Conservation (phyloP, 148 eudicot species). For the Rhododendron ferrugineum region DNA sequence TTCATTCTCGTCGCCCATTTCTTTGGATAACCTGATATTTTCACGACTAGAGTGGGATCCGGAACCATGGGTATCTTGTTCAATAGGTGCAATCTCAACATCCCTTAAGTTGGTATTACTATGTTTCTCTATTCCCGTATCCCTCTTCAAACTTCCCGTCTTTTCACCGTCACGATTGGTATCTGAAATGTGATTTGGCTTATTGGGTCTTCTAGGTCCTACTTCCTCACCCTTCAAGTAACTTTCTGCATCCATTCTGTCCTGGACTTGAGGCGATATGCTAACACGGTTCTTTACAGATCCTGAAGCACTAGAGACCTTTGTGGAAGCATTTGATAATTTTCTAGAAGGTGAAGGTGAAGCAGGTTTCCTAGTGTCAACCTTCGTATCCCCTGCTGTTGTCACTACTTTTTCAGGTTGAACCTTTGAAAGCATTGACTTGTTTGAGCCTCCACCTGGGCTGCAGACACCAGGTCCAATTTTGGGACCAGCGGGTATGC, state of each 20-base stretch:
- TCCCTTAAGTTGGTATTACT: constrained; percentile 9
- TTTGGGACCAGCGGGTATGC: constrained; percentile 39
- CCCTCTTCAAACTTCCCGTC: constrained; percentile 9
- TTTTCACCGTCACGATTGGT: constrained; percentile 11
- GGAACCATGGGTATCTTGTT: neutral
- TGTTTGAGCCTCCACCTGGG: constrained; percentile 39
- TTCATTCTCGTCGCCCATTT: constrained; percentile 13
- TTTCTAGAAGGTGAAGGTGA: constrained; percentile 20
- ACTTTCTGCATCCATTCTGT: constrained; percentile 11
- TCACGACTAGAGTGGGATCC: neutral
- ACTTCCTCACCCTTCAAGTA: constrained; percentile 6
- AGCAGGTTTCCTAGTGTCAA: constrained; percentile 26
- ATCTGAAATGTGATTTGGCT: constrained; percentile 15
- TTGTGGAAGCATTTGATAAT: constrained; percentile 20
- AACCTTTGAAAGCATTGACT: constrained; percentile 30
- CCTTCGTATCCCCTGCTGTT: constrained; percentile 27
- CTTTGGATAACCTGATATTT: constrained; percentile 3
- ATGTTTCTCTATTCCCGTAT: constrained; percentile 3
- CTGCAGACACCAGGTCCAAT: constrained; percentile 30
- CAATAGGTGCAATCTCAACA: constrained; percentile 14
- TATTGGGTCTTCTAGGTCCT: constrained; percentile 9
- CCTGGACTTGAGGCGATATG: constrained; percentile 8
- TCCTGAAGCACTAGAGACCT: constrained; percentile 15
- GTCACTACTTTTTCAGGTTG: constrained; percentile 20
- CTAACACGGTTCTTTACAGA: constrained; percentile 15